Percentiles rank a stretch among this genome's conserved stretches.
Evolutionary conservation across 176 grass and related monocot genomes (phyloP).

Genomic region (Zoysia pacifica): DNA sequence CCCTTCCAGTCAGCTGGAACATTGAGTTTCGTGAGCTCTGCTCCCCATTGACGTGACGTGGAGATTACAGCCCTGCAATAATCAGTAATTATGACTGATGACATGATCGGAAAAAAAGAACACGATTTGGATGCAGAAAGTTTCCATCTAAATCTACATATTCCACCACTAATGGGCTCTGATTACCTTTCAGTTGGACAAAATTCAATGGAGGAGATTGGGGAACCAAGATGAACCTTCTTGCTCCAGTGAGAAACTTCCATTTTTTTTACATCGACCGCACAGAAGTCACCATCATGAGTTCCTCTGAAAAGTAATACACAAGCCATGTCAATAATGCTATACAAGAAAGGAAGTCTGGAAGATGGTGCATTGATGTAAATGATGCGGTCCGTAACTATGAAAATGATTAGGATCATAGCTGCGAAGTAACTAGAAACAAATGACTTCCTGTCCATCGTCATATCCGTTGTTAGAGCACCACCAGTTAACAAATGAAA

Average conservation of each 20-base stretch:
- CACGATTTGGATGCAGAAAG: neutral
- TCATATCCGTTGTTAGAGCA: neutral
- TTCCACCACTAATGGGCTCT: neutral
- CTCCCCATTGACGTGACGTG: conserved; percentile 80
- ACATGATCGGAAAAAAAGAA: neutral
- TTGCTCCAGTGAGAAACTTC: conserved; percentile 88
- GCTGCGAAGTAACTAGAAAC: neutral
- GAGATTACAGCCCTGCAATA: conserved; percentile 72
- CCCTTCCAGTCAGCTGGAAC: conserved; percentile 98
- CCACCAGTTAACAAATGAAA: conserved; percentile 14
- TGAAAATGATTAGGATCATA: neutral
- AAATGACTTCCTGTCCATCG: neutral
- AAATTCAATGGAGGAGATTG: conserved; percentile 70
- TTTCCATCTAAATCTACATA: neutral
- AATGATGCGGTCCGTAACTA: neutral
- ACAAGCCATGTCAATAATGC: neutral
- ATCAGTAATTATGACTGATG: neutral
- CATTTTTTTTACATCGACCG: conserved; percentile 88
- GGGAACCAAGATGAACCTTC: conserved; percentile 78
- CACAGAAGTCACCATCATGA: conserved; percentile 84
- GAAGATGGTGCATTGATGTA: conserved; percentile 10
- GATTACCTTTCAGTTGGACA: conserved; percentile 89
- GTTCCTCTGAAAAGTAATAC: conserved; percentile 66
- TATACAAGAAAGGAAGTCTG: conserved; percentile 6
- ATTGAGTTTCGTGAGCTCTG: conserved; percentile 65